Percentiles rank a stretch among this genome's conserved stretches.
Conservation (phyloP, 1,139 yeast species). For the Yamadazyma spencermartinsiae region DNA sequence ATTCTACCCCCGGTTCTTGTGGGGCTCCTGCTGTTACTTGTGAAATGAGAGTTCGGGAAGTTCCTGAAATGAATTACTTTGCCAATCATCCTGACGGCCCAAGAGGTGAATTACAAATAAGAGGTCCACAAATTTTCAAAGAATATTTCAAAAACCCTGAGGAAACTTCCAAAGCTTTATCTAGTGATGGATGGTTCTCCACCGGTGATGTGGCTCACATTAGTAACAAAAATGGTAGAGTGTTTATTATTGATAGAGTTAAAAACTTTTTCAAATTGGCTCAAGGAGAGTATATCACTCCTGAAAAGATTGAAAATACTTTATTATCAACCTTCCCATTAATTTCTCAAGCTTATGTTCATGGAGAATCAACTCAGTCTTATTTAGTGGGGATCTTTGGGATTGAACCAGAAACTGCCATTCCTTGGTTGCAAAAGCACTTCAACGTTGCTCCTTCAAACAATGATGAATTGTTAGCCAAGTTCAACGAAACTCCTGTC, state of each 20-base stretch:
- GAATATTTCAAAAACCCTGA: conserved; percentile 59
- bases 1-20: conserved; percentile 59
- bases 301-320: conserved; percentile 71
- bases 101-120: conserved; percentile 57
- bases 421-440: conserved; percentile 21
- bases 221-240: conserved; percentile 50
- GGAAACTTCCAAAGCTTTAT: conserved; percentile 27
- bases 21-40: conserved; percentile 56
- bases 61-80: conserved; percentile 67
- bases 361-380: conserved; percentile 34
- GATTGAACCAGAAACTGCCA: conserved; percentile 36
- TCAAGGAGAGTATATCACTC: conserved; percentile 82
- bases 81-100: conserved; percentile 44
- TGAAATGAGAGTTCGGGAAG: conserved; percentile 63
- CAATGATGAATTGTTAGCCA: conserved; percentile 24
- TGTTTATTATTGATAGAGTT: conserved; percentile 69
- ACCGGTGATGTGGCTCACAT: conserved; percentile 75
- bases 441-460: conserved; percentile 12
- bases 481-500: conserved; percentile 27
- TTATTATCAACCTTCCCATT: conserved; percentile 57
- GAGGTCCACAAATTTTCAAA: conserved; percentile 67
- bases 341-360: conserved; percentile 57
- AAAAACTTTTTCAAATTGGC: conserved; percentile 80
- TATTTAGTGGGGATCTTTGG: conserved; percentile 38
- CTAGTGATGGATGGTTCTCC: conserved; percentile 58